These are phyloP conservation scores for Dioscorea cayenensis DNA, from an alignment of 116 monocot species.

Conservation along the genomic window DNA sequence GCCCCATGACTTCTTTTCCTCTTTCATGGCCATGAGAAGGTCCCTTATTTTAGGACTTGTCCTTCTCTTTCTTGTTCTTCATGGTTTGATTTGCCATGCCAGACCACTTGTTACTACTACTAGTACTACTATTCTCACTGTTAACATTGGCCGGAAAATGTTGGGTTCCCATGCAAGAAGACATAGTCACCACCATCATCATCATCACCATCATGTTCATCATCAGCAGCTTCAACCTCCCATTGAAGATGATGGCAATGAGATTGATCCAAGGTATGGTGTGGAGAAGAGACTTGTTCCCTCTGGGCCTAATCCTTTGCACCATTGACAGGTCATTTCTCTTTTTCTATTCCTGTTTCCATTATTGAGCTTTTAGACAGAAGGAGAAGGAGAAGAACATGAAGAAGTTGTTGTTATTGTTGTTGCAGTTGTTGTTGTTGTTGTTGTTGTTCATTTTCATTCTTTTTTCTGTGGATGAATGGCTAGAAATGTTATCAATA, in stretches of 20 bases:
- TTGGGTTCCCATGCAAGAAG: neutral
- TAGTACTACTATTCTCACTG: neutral
- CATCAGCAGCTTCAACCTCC: neutral
- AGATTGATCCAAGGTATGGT: slow-evolving; percentile 44
- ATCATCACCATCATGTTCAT: neutral
- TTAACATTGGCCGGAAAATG: slow-evolving; percentile 7
- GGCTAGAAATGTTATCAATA: too few species aligned
- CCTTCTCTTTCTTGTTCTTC: slow-evolving; percentile 1
- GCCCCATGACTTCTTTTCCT: neutral
- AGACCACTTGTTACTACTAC: neutral
- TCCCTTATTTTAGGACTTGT: neutral
- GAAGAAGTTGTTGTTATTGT: too few species aligned
- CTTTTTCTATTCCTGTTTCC: too few species aligned
- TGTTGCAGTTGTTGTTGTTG: too few species aligned
- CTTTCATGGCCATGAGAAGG: neutral
- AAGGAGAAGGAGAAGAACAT: too few species aligned
- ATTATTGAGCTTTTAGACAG: too few species aligned
- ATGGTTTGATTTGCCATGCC: slow-evolving; percentile 7
- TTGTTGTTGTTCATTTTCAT: too few species aligned
- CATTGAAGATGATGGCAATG: slow-evolving; percentile 3
- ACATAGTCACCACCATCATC: neutral
- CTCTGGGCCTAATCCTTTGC: slow-evolving; percentile 56
- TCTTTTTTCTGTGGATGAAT: too few species aligned
- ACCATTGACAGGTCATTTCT: slow-evolving; percentile 26
- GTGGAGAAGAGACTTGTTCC: slow-evolving; percentile 56